These are phyloP conservation scores for Lolium multiflorum DNA, from an alignment of 176 grass and related monocot species.

Conservation along the genomic window DNA sequence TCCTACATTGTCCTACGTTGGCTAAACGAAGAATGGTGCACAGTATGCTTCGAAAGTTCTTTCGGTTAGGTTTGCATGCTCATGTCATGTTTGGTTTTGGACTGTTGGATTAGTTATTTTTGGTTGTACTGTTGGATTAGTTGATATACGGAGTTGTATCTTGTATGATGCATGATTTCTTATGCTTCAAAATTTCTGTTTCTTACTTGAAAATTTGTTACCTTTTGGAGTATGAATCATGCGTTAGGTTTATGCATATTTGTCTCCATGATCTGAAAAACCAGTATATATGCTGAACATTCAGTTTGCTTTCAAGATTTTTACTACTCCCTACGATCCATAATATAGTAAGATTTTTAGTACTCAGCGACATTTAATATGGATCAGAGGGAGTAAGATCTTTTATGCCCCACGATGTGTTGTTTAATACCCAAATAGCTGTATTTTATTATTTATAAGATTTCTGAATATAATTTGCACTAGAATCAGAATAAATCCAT, in stretches of 20 bases:
- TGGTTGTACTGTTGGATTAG: background rate
- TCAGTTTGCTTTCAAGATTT: too few relatives aligned
- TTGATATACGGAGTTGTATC: background rate
- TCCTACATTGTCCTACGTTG: background rate
- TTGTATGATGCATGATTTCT: background rate
- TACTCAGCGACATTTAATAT: too few relatives aligned
- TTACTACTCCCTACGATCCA: too few relatives aligned
- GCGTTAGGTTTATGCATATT: background rate
- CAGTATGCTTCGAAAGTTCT: background rate
- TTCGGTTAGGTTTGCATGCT: background rate
- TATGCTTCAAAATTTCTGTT: background rate
- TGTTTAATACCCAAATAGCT: background rate
- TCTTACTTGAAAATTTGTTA: background rate
- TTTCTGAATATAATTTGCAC: background rate
- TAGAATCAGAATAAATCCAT: background rate
- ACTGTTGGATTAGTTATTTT: background rate
- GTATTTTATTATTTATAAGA: background rate
- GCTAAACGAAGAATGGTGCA: background rate
- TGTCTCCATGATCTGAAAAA: background rate
- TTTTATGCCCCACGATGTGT: background rate
- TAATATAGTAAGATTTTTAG: too few relatives aligned
- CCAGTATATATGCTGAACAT: background rate
- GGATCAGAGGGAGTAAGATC: background rate
- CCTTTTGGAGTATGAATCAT: background rate
- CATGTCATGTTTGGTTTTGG: background rate